Percentiles rank a stretch among this genome's conserved stretches.
These are phyloP conservation scores for Fusarium sp. DNA, from an alignment of 2,329 filamentous ascomycete genomes.

Conservation along the genomic window DNA sequence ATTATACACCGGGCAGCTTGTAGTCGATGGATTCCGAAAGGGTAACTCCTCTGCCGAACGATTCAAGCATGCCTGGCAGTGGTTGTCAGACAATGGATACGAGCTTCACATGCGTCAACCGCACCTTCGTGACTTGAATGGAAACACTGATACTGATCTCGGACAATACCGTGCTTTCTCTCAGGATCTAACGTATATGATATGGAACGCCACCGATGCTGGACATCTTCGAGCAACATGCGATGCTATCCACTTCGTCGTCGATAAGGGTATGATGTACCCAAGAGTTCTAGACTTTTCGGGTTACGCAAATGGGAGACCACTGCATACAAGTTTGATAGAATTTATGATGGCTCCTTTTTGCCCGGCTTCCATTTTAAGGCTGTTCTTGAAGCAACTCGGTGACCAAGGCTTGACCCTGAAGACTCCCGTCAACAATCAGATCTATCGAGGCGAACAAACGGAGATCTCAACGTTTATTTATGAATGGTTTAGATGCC, in stretches of 20 bases:
- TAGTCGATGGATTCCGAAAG: neutral
- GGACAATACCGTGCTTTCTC: neutral
- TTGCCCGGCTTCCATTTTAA: neutral
- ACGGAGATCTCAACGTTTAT: neutral
- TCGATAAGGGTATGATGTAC: neutral
- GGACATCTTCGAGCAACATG: neutral
- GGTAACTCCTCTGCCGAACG: neutral
- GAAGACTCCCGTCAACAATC: neutral
- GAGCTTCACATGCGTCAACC: neutral
- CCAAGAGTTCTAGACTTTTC: neutral
- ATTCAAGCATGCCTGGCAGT: neutral
- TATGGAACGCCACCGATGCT: neutral
- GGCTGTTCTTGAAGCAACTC: neutral
- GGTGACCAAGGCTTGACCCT: neutral
- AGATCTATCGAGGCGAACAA: neutral
- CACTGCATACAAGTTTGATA: accelerated
- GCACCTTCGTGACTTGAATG: neutral
- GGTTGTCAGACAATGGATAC: neutral
- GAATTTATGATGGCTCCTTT: neutral
- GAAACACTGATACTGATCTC: too few relatives aligned
- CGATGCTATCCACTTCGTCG: neutral
- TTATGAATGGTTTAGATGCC: neutral
- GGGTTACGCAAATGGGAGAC: accelerated
- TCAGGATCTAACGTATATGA: neutral
- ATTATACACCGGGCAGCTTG: neutral